Base-by-base conservation (phyloP, 495 filamentous ascomycete species). In the Penicillium waksmanii region DNA sequence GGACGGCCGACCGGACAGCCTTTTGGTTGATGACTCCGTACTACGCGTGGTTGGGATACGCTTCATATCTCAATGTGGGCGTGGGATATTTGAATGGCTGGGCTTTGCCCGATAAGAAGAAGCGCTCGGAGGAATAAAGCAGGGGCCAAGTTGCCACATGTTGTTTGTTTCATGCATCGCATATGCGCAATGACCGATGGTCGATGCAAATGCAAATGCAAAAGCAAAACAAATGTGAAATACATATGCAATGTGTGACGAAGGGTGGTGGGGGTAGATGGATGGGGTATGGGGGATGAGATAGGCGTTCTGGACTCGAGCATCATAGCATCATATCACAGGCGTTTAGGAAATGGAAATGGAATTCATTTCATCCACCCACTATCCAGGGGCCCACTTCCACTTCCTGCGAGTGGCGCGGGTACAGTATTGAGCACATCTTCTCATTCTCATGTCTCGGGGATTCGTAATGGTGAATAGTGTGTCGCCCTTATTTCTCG, bases 1-100 rank as follows among this genome's bases (percentile, higher is more conserved):
- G 87, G 44, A 74, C 84, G 49, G 84, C 91, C 44, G 93, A 97
- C 67, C 66, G 70, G 5, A 78, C 85, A 15, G 85, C 91, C 9
- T 90, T 84, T 6, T 94, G 85, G 84, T 73, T 85, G 60, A 73
- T 96, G 73, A 84, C 80, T 15, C 94, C 93, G 3, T 96, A 96
- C 67, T 67, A 92, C 36, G 85, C 72, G 3, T 97, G 94, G 94
- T 71, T 97, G 56, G 76, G 87, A 18, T 96, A 93, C 69, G 93
- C 92, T 3, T 33, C 62, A 13, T 68, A 66, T 47, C 60, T 70
- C 15, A 70, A 70, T 50, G 51, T 35, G 11, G 58, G 62, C 0
- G 49, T 61, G 33, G 67, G 62, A 10, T 49, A 53, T 34, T 47
- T 70, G 59, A 70, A 67, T 59, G 60, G 55, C 31, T 68, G 66